Percentiles rank a stretch among this genome's conserved stretches.
These are phyloP conservation scores for Mycena galericulata DNA, from an alignment of 768 basidiomycete genomes.

Conservation along the genomic window DNA sequence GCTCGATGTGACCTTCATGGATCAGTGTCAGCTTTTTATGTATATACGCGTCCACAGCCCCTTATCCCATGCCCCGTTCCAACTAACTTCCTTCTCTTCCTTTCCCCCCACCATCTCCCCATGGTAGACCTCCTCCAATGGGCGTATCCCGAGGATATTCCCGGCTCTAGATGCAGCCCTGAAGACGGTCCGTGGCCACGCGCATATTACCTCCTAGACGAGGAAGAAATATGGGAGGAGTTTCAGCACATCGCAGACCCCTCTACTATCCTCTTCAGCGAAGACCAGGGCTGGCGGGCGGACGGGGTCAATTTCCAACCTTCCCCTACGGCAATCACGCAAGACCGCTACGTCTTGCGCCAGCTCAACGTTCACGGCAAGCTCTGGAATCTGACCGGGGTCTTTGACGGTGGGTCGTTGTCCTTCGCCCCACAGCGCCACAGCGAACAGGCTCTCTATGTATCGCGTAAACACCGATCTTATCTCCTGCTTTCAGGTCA, in stretches of 20 bases:
- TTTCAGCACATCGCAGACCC: constrained; percentile 64
- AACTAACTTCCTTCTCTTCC: constrained; percentile 7
- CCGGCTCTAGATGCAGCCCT: constrained; percentile 70
- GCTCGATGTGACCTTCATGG: not conserved
- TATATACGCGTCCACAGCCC: constrained; percentile 23
- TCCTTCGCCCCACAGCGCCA: constrained; percentile 14
- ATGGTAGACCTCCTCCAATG: constrained; percentile 42
- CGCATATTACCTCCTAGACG: constrained; percentile 62
- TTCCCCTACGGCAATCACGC: constrained; percentile 62
- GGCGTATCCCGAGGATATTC: constrained; percentile 71
- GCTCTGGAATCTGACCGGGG: constrained; percentile 74
- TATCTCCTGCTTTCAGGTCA: constrained; percentile 58
- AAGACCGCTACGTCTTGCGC: constrained; percentile 74
- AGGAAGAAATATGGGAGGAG: constrained; percentile 66
- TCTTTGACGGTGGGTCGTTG: constrained; percentile 70
- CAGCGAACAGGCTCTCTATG: constrained; percentile 25
- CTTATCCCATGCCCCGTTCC: not conserved
- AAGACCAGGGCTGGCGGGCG: constrained; percentile 51
- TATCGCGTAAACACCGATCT: constrained; percentile 19
- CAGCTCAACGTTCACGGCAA: constrained; percentile 67
- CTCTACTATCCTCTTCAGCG: constrained; percentile 55
- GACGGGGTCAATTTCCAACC: constrained; percentile 79
- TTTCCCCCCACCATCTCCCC: not conserved
- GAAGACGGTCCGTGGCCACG: constrained; percentile 78
- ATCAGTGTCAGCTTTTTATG: constrained; percentile 16